These are phyloP conservation scores for Chenopodium berlandieri DNA, from an alignment of 148 eudicot species.

Conservation along the genomic window DNA sequence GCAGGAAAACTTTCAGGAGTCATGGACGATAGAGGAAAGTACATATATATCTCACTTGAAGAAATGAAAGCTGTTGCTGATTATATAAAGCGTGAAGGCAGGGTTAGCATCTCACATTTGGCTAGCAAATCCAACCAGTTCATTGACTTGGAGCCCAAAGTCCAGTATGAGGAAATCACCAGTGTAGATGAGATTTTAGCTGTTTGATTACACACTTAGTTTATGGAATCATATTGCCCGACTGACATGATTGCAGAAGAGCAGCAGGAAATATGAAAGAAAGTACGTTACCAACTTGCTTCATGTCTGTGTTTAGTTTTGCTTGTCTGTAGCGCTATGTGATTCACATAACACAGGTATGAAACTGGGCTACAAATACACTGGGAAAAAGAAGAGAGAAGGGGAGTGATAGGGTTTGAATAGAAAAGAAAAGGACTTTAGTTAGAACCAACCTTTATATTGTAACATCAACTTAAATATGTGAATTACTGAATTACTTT, in stretches of 20 bases:
- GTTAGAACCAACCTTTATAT: background rate
- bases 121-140: slow-evolving; percentile 98
- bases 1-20: slow-evolving; percentile 94
- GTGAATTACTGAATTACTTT: background rate
- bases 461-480: slow-evolving; percentile 15
- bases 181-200: slow-evolving; percentile 53
- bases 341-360: background rate
- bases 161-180: slow-evolving; percentile 55
- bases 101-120: slow-evolving; percentile 90
- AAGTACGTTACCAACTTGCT: slow-evolving; percentile 7
- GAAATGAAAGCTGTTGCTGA: slow-evolving; percentile 99
- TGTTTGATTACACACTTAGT: slow-evolving; percentile 37
- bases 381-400: background rate
- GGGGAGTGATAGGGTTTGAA: background rate
- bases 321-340: background rate
- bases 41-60: slow-evolving; percentile 89
- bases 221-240: background rate
- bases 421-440: background rate
- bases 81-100: slow-evolving; percentile 80
- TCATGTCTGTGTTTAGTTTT: slow-evolving; percentile 5
- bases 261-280: background rate
- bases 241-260: slow-evolving; percentile 3
- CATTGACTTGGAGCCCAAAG: slow-evolving; percentile 87
- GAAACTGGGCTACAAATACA: background rate
- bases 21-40: slow-evolving; percentile 98